Conservation (phyloP, 805 yeast species). For the Suhomyces sp. region DNA sequence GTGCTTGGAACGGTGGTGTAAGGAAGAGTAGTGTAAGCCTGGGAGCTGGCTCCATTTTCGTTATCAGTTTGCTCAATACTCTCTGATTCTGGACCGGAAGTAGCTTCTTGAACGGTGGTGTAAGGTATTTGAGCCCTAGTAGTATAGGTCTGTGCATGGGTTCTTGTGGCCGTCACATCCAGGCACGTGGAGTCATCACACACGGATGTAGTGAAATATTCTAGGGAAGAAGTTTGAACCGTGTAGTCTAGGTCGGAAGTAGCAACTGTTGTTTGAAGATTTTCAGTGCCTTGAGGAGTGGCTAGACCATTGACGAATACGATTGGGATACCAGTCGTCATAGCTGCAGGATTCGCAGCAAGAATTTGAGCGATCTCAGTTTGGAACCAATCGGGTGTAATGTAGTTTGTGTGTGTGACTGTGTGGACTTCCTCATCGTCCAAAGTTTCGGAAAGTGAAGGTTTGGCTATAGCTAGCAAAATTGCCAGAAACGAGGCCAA, state of each 20-base stretch:
- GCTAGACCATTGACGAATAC: slow-evolving; percentile 26
- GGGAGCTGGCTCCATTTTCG: neutral
- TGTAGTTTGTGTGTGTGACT: slow-evolving; percentile 11
- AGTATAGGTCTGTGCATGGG: slow-evolving; percentile 5
- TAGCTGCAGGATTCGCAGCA: slow-evolving; percentile 6
- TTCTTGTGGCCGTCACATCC: neutral
- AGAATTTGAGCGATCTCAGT: slow-evolving; percentile 1
- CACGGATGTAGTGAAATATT: slow-evolving; percentile 13
- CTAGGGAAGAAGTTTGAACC: slow-evolving; percentile 17
- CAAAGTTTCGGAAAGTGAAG: slow-evolving; percentile 3
- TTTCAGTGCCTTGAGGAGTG: neutral
- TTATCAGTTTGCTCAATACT: neutral
- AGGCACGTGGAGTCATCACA: slow-evolving; percentile 5
- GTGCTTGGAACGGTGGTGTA: slow-evolving; percentile 2
- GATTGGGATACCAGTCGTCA: slow-evolving; percentile 28
- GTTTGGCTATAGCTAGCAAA: slow-evolving; percentile 8
- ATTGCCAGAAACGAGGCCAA: slow-evolving; percentile 11
- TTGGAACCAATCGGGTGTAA: slow-evolving; percentile 10
- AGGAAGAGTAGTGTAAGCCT: slow-evolving; percentile 2
- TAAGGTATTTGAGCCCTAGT: slow-evolving; percentile 4
- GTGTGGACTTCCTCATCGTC: slow-evolving; percentile 8
- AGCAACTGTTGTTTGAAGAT: slow-evolving; percentile 8
- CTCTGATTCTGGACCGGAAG: neutral
- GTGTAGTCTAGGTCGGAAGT: slow-evolving; percentile 19
- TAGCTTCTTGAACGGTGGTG: slow-evolving; percentile 2